These are phyloP conservation scores for Senna siamea DNA, from an alignment of 306 rosid genomes.

Conservation along the genomic window DNA sequence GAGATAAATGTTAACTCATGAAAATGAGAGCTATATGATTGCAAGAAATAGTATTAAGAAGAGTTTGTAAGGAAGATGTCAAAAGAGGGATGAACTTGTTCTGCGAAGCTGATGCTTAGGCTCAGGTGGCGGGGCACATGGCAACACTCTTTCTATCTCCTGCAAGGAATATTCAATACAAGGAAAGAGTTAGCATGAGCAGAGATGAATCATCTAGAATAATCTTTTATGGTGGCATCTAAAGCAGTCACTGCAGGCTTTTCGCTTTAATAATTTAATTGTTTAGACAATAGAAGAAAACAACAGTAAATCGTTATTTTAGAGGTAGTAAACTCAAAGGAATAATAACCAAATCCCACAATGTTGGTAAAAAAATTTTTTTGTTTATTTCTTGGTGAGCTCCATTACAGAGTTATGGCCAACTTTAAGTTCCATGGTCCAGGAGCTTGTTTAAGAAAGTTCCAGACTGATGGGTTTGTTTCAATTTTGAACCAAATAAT, in stretches of 20 bases:
- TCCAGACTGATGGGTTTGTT: not conserved
- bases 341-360: not conserved
- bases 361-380: slow-evolving; percentile 20
- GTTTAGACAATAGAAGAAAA: slow-evolving; percentile 21
- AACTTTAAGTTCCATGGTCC: slow-evolving; percentile 20
- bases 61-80: not conserved
- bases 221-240: slow-evolving; percentile 1
- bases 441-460: not conserved
- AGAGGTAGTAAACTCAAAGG: slow-evolving; percentile 15
- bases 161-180: slow-evolving; percentile 37
- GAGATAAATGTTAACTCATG: slow-evolving; percentile 6
- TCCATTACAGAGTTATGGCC: slow-evolving; percentile 9
- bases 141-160: slow-evolving; percentile 52
- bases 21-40: not conserved
- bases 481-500: not conserved
- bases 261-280: slow-evolving; percentile 28
- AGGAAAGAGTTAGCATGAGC: slow-evolving; percentile 24
- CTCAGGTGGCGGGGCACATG: slow-evolving; percentile 49
- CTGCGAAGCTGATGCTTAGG: slow-evolving; percentile 58
- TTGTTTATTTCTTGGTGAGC: not conserved
- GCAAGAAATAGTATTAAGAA: not conserved
- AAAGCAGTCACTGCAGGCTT: not conserved
- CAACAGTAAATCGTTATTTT: not conserved
- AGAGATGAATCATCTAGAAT: slow-evolving; percentile 29
- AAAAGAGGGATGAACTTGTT: slow-evolving; percentile 54